Conservation (phyloP, 2,329 filamentous ascomycete genomes). For the Ceratocystis diversiconidia region DNA sequence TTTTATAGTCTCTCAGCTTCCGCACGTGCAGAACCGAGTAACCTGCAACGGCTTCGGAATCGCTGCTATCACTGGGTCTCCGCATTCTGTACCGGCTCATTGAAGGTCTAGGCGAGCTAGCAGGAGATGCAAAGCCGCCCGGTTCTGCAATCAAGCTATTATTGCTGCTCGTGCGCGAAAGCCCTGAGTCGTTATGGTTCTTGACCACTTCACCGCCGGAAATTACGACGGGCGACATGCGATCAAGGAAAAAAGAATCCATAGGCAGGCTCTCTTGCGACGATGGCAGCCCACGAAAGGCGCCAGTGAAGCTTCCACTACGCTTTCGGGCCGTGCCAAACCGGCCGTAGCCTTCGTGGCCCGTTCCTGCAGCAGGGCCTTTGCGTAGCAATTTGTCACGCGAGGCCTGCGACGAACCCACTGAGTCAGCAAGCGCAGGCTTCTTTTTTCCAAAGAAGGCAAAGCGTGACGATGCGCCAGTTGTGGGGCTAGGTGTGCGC, state of each 20-base stretch:
- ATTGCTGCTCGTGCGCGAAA: conserved; percentile 36
- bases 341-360: conserved; percentile 72
- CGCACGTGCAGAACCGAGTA: conserved; percentile 41
- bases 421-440: conserved; percentile 20
- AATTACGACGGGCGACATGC: conserved; percentile 53
- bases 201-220: conserved; percentile 48
- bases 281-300: conserved; percentile 30
- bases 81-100: conserved; percentile 32
- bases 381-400: conserved; percentile 48
- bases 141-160: conserved; percentile 36
- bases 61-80: conserved; percentile 42
- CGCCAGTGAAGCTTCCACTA: conserved; percentile 43
- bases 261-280: conserved; percentile 39
- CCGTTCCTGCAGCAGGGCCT: conserved; percentile 81
- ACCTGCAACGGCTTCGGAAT: conserved; percentile 35
- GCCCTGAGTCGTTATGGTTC: conserved; percentile 33
- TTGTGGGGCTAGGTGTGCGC: conserved; percentile 41
- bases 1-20: not conserved
- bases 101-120: conserved; percentile 35
- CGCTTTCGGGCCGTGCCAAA: conserved; percentile 47
- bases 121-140: conserved; percentile 30
- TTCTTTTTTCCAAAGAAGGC: conserved; percentile 67
- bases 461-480: conserved; percentile 48
- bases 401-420: conserved; percentile 30
- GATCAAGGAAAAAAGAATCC: conserved; percentile 46